These are phyloP conservation scores for Verticillium longisporum DNA, from an alignment of 2,329 filamentous ascomycete genomes.

Conservation along the genomic window DNA sequence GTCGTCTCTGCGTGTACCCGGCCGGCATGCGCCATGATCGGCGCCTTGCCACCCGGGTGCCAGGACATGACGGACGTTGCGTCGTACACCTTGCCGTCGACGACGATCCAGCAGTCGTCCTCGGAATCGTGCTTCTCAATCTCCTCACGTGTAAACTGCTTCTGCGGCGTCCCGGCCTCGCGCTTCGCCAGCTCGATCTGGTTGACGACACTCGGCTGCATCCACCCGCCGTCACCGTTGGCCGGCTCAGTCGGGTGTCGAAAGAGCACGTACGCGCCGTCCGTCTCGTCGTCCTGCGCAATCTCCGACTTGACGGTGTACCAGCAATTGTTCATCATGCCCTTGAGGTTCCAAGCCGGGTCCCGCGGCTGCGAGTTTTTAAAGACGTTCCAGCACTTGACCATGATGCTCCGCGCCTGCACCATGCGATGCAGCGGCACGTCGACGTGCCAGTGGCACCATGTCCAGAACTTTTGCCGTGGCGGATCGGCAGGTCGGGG, in stretches of 20 bases:
- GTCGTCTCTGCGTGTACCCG: conserved; percentile 40
- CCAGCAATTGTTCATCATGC: conserved; percentile 49
- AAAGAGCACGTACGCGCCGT: conserved; percentile 27
- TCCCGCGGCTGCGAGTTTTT: conserved; percentile 42
- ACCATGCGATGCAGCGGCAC: conserved; percentile 35
- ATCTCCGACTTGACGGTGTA: conserved; percentile 36
- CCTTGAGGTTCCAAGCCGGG: conserved; percentile 41
- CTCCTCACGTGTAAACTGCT: conserved; percentile 45
- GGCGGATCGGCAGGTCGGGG: conserved; percentile 38
- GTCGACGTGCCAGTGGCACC: conserved; percentile 46
- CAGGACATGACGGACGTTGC: conserved; percentile 36
- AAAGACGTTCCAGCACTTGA: conserved; percentile 40
- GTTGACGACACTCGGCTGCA: conserved; percentile 38
- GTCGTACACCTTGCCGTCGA: conserved; percentile 45
- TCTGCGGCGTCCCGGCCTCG: conserved; percentile 34
- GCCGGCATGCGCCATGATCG: conserved; percentile 42
- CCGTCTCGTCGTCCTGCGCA: conserved; percentile 19
- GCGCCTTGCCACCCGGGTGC: conserved; percentile 41
- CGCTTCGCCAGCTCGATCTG: conserved; percentile 36
- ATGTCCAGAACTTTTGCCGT: conserved; percentile 49
- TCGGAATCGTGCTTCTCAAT: conserved; percentile 42
- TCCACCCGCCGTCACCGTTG: conserved; percentile 39
- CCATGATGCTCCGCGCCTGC: conserved; percentile 31
- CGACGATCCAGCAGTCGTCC: conserved; percentile 45
- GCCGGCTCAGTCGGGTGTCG: conserved; percentile 38